A percentile compares a stretch with the other conserved stretches of the same genome.
These are phyloP conservation scores for Clavispora phyllophila DNA, from an alignment of 805 yeast genomes.

Conservation along the genomic window DNA sequence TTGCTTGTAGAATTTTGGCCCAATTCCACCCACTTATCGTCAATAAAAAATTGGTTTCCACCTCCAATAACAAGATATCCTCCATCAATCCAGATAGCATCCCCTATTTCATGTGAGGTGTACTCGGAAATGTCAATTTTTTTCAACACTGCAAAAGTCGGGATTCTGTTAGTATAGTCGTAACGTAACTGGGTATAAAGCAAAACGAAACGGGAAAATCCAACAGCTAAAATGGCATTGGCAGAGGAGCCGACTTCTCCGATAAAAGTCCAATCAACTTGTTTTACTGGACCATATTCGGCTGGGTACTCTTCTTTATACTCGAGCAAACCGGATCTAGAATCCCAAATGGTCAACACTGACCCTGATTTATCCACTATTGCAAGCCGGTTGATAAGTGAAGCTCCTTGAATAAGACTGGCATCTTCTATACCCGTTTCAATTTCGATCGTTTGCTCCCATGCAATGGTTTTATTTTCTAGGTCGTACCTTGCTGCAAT, in stretches of 20 bases:
- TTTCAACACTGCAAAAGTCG: conserved; percentile 73
- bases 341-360: conserved; percentile 74
- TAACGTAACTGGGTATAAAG: conserved; percentile 79
- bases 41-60: conserved; percentile 84
- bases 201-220: conserved; percentile 58
- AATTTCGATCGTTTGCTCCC: conserved; percentile 50
- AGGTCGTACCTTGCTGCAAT: conserved; percentile 16
- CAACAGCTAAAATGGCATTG: conserved; percentile 70
- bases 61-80: conserved; percentile 79
- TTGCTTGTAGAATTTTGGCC: conserved; percentile 16
- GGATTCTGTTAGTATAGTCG: conserved; percentile 78
- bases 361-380: conserved; percentile 53
- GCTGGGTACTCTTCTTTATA: conserved; percentile 42
- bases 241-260: conserved; percentile 36
- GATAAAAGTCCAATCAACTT: conserved; percentile 83
- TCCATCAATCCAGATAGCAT: conserved; percentile 77
- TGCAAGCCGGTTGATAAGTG: conserved; percentile 65
- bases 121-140: conserved; percentile 63
- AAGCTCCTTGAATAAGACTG: conserved; percentile 62
- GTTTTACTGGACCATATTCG: conserved; percentile 43
- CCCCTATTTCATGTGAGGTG: conserved; percentile 82
- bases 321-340: conserved; percentile 61
- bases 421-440: conserved; percentile 54
- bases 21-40: conserved; percentile 53
- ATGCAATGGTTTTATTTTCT: conserved; percentile 29